Evolutionary conservation across 1,284 basidiomycete species (phyloP), one percentile per base, ranked within the genome.

Genomic region (Neolentinus lepideus): DNA sequence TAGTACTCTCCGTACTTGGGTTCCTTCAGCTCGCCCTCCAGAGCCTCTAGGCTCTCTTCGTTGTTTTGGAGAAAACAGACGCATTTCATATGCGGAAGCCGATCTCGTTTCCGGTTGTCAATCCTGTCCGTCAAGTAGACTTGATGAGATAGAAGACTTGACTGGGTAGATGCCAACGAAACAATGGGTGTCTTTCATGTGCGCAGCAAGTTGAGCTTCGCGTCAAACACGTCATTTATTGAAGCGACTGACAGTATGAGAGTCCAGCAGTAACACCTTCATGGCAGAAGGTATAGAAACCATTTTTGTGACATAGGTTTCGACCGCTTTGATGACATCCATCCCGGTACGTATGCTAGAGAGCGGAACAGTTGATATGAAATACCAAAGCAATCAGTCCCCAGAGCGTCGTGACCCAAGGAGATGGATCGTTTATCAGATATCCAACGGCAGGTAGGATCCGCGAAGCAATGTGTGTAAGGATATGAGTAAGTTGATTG

Each of bases 41-140:
- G 77, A 9, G 89, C 88, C 57, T 86, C 84, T 52, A 99, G 76
- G 63, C 90, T 94, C 29, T 87, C 82, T 52, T 90, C 83, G 54
- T 81, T 88, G 22, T 88, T 88, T 52, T 92, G 84, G 9, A 99
- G 76, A 67, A 99, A 94, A 66, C 93, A 96, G 53, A 99, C 85
- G 67, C 97, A 99, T 71, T 95, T 94, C 78, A 99, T 89, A 68
- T 99, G 96, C 14, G 90, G 84, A 84, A 98, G 93, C 16, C 91
- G 75, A 66, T 95, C 93, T 60, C 90, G 85, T 62, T 85, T 84
- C 66, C 76, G 79, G 71, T 98, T 98, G 76, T 97, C 94, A 67
- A 99, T 92, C 57, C 94, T 82, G 74, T 99, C 97, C 1, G 96
- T 99, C 53, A 99, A 83, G 71, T 99, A 99, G 21, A 99, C 92